Conservation (phyloP, 441 rosid genomes). For the Euphorbia schlechtendalii region DNA sequence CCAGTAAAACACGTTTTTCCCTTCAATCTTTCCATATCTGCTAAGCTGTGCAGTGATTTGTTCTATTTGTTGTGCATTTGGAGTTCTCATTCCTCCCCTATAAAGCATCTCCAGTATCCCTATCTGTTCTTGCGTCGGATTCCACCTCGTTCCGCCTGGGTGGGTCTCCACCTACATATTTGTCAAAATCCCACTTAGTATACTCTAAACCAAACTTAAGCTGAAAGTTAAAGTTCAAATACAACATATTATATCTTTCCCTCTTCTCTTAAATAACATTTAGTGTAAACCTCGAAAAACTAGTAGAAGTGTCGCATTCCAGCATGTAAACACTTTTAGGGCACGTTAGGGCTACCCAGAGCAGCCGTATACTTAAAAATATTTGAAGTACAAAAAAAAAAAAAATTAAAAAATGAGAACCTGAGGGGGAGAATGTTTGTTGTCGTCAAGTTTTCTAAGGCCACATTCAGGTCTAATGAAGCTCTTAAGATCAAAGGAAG, state of each 20-base stretch:
- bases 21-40: slow-evolving; percentile 91
- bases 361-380: no score
- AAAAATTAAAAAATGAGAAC: slow-evolving; percentile 22
- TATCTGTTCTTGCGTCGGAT: slow-evolving; percentile 95
- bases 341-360: no score
- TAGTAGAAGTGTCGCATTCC: no score
- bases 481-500: slow-evolving; percentile 76
- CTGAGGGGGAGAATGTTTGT: slow-evolving; percentile 48
- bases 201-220: no score
- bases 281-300: no score
- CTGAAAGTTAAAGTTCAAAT: no score
- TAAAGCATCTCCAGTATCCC: slow-evolving; percentile 88
- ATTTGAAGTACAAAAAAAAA: no score
- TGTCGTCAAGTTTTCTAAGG: slow-evolving; percentile 36
- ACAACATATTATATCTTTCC: no score
- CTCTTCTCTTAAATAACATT: no score
- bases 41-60: slow-evolving; percentile 76
- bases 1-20: slow-evolving; percentile 97
- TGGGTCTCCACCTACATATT: slow-evolving; percentile 71
- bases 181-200: neutral
- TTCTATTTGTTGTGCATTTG: slow-evolving; percentile 87
- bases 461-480: slow-evolving; percentile 72
- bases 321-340: no score
- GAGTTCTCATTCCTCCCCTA: slow-evolving; percentile 85
- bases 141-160: slow-evolving; percentile 95